These are phyloP conservation scores for Arachis hypogaea DNA, from an alignment of 306 rosid genomes.

Conservation along the genomic window DNA sequence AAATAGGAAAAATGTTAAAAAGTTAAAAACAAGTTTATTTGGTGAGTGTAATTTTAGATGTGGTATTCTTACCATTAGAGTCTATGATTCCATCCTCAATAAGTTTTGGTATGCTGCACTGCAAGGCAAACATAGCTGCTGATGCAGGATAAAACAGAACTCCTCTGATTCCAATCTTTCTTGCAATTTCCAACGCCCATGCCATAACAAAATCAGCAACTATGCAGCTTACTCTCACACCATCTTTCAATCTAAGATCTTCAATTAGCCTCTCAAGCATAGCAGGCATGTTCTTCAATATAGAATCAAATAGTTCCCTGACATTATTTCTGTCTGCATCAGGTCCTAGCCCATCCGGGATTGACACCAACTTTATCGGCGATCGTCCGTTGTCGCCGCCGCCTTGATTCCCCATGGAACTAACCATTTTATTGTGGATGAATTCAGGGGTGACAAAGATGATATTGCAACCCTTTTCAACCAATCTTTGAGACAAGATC, in stretches of 20 bases:
- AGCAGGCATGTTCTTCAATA: slow-evolving; percentile 29
- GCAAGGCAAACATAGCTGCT: slow-evolving; percentile 9
- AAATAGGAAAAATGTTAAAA: too few species aligned
- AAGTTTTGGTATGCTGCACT: slow-evolving; percentile 29
- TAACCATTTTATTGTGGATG: slow-evolving; percentile 30
- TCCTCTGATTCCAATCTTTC: slow-evolving; percentile 4
- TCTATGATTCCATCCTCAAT: slow-evolving; percentile 41
- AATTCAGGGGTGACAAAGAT: slow-evolving; percentile 37
- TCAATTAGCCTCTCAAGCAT: slow-evolving; percentile 44
- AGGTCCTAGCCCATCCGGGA: slow-evolving; percentile 38
- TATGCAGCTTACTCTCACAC: neutral
- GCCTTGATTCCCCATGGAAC: neutral
- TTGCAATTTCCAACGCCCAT: slow-evolving; percentile 16
- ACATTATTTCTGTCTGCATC: slow-evolving; percentile 27
- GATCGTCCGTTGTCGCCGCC: neutral
- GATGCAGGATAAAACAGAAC: neutral
- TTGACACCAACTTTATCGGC: slow-evolving; percentile 13
- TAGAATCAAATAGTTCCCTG: neutral
- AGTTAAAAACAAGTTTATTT: too few species aligned
- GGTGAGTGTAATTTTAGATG: neutral
- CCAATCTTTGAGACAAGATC: slow-evolving; percentile 35
- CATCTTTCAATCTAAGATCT: neutral
- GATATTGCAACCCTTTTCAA: slow-evolving; percentile 37
- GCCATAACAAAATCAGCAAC: neutral
- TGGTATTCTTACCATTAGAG: slow-evolving; percentile 34